Evolutionary conservation across 2,329 filamentous ascomycete genomes (phyloP).

Genomic region (Colletotrichum sublineola): DNA sequence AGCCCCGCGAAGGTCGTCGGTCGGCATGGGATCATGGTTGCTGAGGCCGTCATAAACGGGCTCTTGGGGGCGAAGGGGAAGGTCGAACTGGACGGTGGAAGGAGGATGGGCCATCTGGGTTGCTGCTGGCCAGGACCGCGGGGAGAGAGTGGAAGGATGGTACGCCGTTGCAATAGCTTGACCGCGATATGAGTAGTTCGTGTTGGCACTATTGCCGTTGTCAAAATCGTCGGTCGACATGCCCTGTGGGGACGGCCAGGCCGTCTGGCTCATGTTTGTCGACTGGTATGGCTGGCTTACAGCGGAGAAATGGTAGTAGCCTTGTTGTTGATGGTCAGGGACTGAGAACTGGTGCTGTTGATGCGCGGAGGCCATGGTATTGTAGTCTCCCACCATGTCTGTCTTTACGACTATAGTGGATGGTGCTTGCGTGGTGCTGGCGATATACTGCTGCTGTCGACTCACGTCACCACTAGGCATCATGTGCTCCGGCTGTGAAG

Average conservation of each 20-base stretch:
- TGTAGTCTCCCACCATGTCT: constrained; percentile 23
- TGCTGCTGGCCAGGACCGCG: constrained; percentile 50
- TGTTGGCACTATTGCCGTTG: neutral
- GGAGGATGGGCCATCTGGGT: constrained; percentile 21
- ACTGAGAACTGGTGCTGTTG: constrained; percentile 22
- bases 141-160: constrained; percentile 50
- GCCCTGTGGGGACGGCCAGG: constrained; percentile 54
- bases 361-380: constrained; percentile 26
- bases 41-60: constrained; percentile 10
- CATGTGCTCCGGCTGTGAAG: constrained; percentile 17
- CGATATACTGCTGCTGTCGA: neutral
- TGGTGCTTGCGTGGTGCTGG: constrained; percentile 23
- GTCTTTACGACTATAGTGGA: constrained; percentile 19
- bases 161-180: constrained; percentile 49
- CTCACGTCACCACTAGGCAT: constrained; percentile 12
- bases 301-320: constrained; percentile 42
- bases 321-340: constrained; percentile 26
- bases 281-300: constrained; percentile 27
- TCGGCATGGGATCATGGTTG: constrained; percentile 17
- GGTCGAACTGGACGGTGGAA: constrained; percentile 16
- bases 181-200: constrained; percentile 51
- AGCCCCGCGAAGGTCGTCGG: constrained; percentile 21
- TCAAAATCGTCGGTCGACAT: constrained; percentile 55
- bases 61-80: constrained; percentile 32
- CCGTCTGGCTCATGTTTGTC: constrained; percentile 26